Evolutionary conservation across 75 land plant genomes (phyloP), one percentile per base, ranked within the genome.

Genomic region (Larix kaempferi): DNA sequence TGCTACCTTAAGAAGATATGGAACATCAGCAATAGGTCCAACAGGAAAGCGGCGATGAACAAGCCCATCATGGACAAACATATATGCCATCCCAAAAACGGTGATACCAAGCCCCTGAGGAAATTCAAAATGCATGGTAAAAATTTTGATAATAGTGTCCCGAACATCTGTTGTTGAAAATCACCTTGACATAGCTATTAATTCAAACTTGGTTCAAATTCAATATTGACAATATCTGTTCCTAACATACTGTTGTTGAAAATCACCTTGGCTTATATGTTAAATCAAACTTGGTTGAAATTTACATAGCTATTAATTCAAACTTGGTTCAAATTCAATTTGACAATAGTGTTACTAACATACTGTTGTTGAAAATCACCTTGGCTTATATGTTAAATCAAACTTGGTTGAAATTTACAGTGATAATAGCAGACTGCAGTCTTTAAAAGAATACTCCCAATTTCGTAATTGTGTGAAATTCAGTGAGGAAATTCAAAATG

Each of bases 1-100:
- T 60, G 96, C 98, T 3, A 95, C 98, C 49, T 79, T 84, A 64
- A 93, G 87, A 63, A 95, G 82, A 77, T 93, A 95, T 5, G 98
- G 98, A 16, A 95, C 92, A 79, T 91, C 78, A 14, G 91, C 98
- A 37, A 95, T 84, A 44, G 98, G 94, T 12, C 98, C 98, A 35
- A 95, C 93, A 3, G 98, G 92, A 73, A 95, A 95, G 54, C 98
- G 82, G 71, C 87, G 80, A 84, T 95, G 96, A 11, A 95, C 90
- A 16, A 95, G 87, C 6, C 98, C 98, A 78, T 95, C 98, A 81
- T 95, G 98, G 55, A 93, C 94, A 74, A 95, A 89, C 94, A 95
- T 93, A 74, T 95, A 93, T 19, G 96, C 93, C 80, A 95, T 87
- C 6, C 98, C 98, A 82, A 88, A 91, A 73, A 93, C 86, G 19